These are phyloP conservation scores for Hordeum marinum DNA, from an alignment of 176 grass and related monocot species.

Conservation along the genomic window DNA sequence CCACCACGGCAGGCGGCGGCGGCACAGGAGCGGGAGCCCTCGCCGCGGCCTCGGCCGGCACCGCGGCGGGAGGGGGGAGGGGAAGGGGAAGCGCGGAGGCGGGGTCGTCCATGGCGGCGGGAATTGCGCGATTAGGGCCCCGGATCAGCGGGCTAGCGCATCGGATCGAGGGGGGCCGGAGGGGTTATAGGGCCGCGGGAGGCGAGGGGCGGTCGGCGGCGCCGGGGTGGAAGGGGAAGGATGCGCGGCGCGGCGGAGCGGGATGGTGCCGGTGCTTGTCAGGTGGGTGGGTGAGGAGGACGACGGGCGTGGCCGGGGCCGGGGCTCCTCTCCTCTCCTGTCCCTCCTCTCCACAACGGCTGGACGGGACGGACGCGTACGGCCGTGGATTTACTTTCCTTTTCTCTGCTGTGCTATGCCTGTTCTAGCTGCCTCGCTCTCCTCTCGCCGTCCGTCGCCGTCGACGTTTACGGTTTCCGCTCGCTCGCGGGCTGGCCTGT, in stretches of 20 bases:
- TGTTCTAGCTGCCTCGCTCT: too few species aligned
- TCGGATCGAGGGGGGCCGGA: not conserved
- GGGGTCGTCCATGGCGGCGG: conserved; percentile 20
- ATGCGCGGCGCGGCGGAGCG: not conserved
- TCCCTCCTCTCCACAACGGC: not conserved
- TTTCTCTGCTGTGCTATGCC: not conserved
- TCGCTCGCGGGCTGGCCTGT: not conserved
- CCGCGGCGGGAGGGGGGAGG: not conserved
- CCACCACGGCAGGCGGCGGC: not conserved
- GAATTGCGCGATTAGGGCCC: not conserved
- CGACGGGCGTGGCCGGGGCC: not conserved
- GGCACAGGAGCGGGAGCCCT: not conserved
- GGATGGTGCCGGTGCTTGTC: not conserved
- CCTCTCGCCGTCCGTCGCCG: not conserved
- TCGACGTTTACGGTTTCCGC: not conserved
- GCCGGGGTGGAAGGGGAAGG: not conserved
- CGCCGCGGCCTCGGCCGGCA: not conserved
- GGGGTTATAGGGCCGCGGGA: not conserved
- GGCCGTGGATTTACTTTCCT: not conserved
- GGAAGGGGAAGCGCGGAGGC: not conserved
- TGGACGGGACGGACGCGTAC: not conserved
- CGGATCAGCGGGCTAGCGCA: conserved; percentile 16
- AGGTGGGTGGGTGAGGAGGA: not conserved
- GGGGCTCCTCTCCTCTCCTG: not conserved
- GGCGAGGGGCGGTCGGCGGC: not conserved